A percentile compares a stretch with the other conserved stretches of the same genome.
Evolutionary conservation across 1,284 basidiomycete genomes (phyloP).

Genomic region (Pholiota adiposa): DNA sequence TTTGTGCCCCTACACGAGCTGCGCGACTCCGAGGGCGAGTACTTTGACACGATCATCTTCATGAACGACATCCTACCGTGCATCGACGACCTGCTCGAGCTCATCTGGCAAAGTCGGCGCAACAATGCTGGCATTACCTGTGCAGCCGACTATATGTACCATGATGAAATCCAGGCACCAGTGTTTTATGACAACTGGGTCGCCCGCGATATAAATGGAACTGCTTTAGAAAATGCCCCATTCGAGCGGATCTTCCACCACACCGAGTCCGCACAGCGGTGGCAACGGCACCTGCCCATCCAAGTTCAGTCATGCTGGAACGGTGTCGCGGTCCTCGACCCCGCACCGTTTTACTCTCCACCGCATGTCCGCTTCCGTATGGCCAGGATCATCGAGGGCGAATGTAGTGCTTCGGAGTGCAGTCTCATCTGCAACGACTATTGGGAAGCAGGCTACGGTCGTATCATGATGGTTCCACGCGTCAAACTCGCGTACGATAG

Average conservation of each 20-base stretch:
- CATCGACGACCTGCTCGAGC: conserved; percentile 92
- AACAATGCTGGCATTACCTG: conserved; percentile 98
- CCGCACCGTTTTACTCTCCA: conserved; percentile 88
- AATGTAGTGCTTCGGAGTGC: conserved; percentile 94
- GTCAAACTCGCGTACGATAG: conserved; percentile 95
- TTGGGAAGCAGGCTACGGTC: conserved; percentile 90
- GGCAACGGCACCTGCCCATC: conserved; percentile 88
- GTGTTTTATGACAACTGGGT: conserved; percentile 99
- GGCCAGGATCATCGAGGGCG: conserved; percentile 81
- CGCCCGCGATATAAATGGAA: conserved; percentile 95
- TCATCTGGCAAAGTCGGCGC: conserved; percentile 89
- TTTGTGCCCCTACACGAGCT: conserved; percentile 93
- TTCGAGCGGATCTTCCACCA: conserved; percentile 94
- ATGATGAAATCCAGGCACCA: conserved; percentile 87
- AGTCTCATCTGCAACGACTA: conserved; percentile 95
- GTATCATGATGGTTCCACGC: conserved; percentile 95
- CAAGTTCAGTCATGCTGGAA: conserved; percentile 99
- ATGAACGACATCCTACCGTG: conserved; percentile 99
- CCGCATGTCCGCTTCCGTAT: conserved; percentile 92
- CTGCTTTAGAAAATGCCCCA: conserved; percentile 93
- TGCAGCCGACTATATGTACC: conserved; percentile 97
- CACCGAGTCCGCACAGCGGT: conserved; percentile 71
- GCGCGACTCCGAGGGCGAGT: conserved; percentile 86
- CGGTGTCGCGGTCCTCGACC: conserved; percentile 91
- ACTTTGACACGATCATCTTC: conserved; percentile 94